Evolutionary conservation across 2,329 filamentous ascomycete genomes (phyloP), one percentile per base, ranked within the genome.

Genomic region (Thermochaetoides dissita): DNA sequence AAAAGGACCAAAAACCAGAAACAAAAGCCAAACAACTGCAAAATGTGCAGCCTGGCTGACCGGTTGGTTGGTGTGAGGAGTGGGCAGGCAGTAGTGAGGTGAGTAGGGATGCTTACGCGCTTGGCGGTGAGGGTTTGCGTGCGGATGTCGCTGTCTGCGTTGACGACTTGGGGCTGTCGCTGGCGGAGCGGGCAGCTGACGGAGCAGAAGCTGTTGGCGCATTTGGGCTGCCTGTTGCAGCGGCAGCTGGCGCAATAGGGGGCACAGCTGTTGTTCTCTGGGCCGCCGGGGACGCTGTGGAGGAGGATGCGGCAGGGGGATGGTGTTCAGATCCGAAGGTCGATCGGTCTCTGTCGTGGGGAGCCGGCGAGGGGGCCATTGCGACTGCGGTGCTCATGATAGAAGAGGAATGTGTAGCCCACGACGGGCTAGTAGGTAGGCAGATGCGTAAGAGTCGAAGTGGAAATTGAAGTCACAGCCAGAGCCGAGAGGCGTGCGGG

Each of bases 331-430:
- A 66, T 55, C 69, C 62, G 52, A 36, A 44, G 37, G 72, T 74
- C n/a, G 69, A 66, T 45, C 72, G 64, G 5, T 24, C 17, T 58
- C 75, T 67, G 59, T 80, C 76, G 59, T 79, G 75, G 51, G 75
- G 76, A 63, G 75, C 76, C 56, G 76, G 76, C 59, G 76, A 79
- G 51, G 76, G 75, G 57, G 73, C 76, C 76, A 80, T 79, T 55
- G 76, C 74, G 58, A 80, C 72, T 61, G 74, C 75, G 59, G 76
- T 69, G 66, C 75, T 80, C 76, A 81, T 81, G 59, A 54, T 78
- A 49, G 43, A 40, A 24, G 17, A 5, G 17, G 17, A 24, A 5
- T 24, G 17, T 24, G 17, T 24, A 24, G 17, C 17, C 17, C 17
- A 24, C 17, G 17, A 24, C 17, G 17, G 17, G 17, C 17, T 24